These are phyloP conservation scores for Avena atlantica DNA, from an alignment of 176 grass and related monocot species.

Conservation along the genomic window DNA sequence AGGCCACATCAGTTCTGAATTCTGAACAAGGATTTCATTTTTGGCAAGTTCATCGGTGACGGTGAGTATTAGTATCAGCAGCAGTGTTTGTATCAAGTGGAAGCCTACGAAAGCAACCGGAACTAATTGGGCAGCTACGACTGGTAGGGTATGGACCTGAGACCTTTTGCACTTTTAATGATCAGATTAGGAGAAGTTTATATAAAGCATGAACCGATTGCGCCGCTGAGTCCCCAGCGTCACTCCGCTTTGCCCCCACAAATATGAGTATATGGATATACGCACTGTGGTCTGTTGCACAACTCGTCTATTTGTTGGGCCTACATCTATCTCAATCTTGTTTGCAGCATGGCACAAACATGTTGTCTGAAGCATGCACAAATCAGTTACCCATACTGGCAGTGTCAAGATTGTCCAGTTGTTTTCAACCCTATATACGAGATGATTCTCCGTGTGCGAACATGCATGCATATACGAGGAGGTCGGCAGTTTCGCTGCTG, in stretches of 20 bases:
- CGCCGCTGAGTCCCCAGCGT: constrained; percentile 23
- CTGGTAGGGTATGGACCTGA: neutral
- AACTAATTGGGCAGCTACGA: neutral
- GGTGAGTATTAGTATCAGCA: neutral
- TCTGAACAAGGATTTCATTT: constrained; percentile 18
- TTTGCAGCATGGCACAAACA: neutral
- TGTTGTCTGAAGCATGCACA: no score
- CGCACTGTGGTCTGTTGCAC: neutral
- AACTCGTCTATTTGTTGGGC: constrained; percentile 32
- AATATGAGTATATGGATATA: neutral
- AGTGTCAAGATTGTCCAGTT: neutral
- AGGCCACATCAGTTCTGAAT: constrained; percentile 21
- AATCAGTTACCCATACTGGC: neutral
- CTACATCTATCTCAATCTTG: constrained; percentile 24
- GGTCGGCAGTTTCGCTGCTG: neutral
- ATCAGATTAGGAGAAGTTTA: constrained; percentile 46
- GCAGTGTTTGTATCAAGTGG: neutral
- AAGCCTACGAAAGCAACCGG: neutral
- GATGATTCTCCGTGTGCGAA: neutral
- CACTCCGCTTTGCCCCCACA: neutral
- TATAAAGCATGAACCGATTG: constrained; percentile 11
- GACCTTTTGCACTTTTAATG: constrained; percentile 17
- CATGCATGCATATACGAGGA: neutral
- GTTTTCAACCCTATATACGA: constrained; percentile 16
- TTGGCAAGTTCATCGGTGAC: neutral